Base-by-base conservation (phyloP, 331 rosid species). In the Cydonia oblonga region DNA sequence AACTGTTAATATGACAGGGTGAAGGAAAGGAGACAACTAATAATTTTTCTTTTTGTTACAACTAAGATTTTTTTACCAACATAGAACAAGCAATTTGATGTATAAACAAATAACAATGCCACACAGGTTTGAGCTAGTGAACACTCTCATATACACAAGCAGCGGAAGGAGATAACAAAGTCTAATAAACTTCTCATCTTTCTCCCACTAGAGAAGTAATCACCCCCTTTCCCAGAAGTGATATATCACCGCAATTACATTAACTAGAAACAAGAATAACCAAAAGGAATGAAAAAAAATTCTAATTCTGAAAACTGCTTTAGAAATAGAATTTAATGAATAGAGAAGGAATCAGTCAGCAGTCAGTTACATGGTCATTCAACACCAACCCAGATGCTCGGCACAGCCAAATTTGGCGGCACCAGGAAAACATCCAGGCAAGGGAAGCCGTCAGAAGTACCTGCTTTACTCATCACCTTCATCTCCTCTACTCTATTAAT, bases 381-480 rank as follows among this genome's bases (percentile, higher is more conserved):
- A 76, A 78, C 33, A 33, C 73, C 64, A 66, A 72, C 40, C 68
- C 53, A 40, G 80, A 84, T 70, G 76, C 81, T 74, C 86, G 71
- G 77, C 81, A 75, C 84, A 81, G 79, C 82, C 18, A 59, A 25
- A 51, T 66, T 44, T 71, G 63, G 83, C 78, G 38, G 80, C 84
- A 60, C 87, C 81, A 82, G 81, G 83, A 86, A 67, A 86, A 74
- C 82, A 65, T 59, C 75, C 54, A 69, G 76, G 81, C 73, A 64
- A 76, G 74, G 73, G 25, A 76, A 79, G 80, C 59, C 54, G 79
- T 84, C 90, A 83, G 76, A 84, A 81, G 86, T 78, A 80, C 85
- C 82, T 84, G 86, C 85, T 73, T 74, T 49, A 51, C 72, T 79
- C 86, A 79, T 86, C 87, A 86, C 68, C 68, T 81, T 75, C 87